A percentile compares a stretch with the other conserved stretches of the same genome.
Conservation (phyloP, 495 filamentous ascomycete species). For the Articulospora tetracladia region DNA sequence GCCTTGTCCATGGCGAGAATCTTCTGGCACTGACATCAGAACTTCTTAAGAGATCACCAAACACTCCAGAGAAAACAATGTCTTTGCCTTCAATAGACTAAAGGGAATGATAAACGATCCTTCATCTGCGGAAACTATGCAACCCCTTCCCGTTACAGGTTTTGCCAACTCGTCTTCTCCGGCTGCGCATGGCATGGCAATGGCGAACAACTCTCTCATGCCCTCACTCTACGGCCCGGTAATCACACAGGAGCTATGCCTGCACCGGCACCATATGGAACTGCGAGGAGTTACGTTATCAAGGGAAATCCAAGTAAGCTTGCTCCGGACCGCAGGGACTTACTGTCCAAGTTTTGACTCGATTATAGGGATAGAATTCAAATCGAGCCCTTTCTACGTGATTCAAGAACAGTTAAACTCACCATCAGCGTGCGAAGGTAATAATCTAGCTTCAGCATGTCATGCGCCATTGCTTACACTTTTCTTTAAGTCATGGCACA, state of each 20-base stretch:
- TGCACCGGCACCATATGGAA: neutral
- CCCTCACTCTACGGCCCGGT: neutral
- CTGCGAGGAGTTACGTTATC: conserved; percentile 1
- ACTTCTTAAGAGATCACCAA: neutral
- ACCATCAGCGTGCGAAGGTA: conserved; percentile 66
- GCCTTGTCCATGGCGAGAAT: neutral
- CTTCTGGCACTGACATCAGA: neutral
- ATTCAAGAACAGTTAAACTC: conserved; percentile 56
- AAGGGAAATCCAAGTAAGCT: conserved; percentile 6
- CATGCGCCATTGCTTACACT: conserved; percentile 13
- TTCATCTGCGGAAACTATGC: neutral
- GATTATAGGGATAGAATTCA: conserved; percentile 46
- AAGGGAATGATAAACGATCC: conserved; percentile 30
- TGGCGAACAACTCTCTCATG: neutral
- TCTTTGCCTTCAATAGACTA: conserved; percentile 31
- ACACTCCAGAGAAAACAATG: conserved; percentile 24
- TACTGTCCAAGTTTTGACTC: conserved; percentile 3
- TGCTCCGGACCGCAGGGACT: too few species aligned
- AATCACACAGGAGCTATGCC: neutral
- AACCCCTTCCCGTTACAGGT: neutral
- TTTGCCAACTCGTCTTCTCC: conserved; percentile 1
- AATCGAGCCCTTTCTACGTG: conserved; percentile 74
- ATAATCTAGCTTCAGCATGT: conserved; percentile 19
- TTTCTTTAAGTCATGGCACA: conserved; percentile 47
- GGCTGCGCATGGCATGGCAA: neutral